Base-by-base conservation (phyloP, 176 grass and related monocot species). In the Tuctoria greenei region DNA sequence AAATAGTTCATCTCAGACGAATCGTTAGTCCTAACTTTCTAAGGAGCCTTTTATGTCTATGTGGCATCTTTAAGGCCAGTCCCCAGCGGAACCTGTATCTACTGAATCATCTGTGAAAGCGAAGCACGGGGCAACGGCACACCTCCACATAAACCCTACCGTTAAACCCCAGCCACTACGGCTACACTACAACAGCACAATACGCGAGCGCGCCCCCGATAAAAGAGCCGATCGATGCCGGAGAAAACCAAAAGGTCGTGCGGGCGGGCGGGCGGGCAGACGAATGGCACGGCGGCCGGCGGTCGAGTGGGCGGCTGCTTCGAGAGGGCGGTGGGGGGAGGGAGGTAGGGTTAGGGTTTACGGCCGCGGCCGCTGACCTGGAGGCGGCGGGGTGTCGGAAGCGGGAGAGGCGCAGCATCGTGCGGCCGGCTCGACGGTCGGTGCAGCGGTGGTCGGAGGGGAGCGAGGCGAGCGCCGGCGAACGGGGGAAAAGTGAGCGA, bases 361-460 rank as follows among this genome's bases (percentile, higher is more conserved):
- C 24, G 24, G 60, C 4, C 36, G 80, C 13, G 23, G 21, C 54
- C 56, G 43, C 54, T 64, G 43, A 88, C 86, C 80, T 88, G 55
- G 75, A 56, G 54, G 86, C 35, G 69, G 80, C 83, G 36, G 86
- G 80, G 62, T 73, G n/a, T n/a, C n/a, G 62, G 86, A 88, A 79
- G 75, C 86, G 80, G 69, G 80, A 83, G 61, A 79, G 80, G 36
- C 75, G 80, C 62, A 83, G 75, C 86, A 88, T 88, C 40, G 62
- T 82, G 17, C 68, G 24, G 62, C 71, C 31, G 85, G 42, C 9
- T 64, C 26, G 60, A 13, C 10, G 28, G 72, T 75, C 60, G 74
- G 25, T 4, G 57, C 37, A 25, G 67, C 55, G 56, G 54, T 61
- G 66, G 36, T 17, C 15, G 31, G 40, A 69, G 12, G 39, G 17